Evolutionary conservation across 768 basidiomycete species (phyloP).

Genomic region (Russula compacta): DNA sequence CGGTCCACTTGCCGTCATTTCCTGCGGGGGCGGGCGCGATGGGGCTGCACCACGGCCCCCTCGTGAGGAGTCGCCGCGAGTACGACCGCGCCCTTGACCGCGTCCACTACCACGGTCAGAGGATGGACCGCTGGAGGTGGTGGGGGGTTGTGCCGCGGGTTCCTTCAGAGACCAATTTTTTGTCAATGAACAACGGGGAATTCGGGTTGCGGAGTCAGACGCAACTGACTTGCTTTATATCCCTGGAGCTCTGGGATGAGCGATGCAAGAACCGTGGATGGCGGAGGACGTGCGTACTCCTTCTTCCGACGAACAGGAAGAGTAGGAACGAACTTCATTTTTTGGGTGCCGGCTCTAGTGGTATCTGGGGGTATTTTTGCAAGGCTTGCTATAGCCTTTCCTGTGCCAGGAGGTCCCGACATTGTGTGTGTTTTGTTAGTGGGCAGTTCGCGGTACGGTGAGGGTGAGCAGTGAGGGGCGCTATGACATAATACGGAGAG

Average conservation of each 20-base stretch:
- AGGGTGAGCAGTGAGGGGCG: not conserved
- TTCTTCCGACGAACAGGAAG: conserved; percentile 70
- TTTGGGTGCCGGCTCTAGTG: conserved; percentile 65
- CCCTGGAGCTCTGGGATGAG: conserved; percentile 32
- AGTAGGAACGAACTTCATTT: conserved; percentile 73
- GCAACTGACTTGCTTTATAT: conserved; percentile 44
- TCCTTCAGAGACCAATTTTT: conserved; percentile 35
- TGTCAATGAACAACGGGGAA: not conserved
- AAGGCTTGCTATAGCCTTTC: conserved; percentile 69
- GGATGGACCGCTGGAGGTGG: conserved; percentile 24
- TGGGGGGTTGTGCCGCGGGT: conserved; percentile 26
- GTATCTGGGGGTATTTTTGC: conserved; percentile 63
- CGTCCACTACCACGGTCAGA: conserved; percentile 43
- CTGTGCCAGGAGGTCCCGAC: conserved; percentile 20
- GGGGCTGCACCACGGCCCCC: conserved; percentile 33
- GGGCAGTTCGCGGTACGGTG: too few relatives aligned
- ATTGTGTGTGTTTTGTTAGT: not conserved
- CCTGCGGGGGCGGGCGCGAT: conserved; percentile 40
- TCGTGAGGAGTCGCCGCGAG: conserved; percentile 45
- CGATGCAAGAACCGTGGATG: conserved; percentile 12
- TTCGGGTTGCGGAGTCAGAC: not conserved
- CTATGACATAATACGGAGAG: not conserved
- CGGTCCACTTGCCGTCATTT: conserved; percentile 82
- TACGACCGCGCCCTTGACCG: conserved; percentile 29
- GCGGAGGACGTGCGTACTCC: conserved; percentile 55